Base-by-base conservation (phyloP, 805 yeast genomes). In the Yamadazyma paraphyllophila region DNA sequence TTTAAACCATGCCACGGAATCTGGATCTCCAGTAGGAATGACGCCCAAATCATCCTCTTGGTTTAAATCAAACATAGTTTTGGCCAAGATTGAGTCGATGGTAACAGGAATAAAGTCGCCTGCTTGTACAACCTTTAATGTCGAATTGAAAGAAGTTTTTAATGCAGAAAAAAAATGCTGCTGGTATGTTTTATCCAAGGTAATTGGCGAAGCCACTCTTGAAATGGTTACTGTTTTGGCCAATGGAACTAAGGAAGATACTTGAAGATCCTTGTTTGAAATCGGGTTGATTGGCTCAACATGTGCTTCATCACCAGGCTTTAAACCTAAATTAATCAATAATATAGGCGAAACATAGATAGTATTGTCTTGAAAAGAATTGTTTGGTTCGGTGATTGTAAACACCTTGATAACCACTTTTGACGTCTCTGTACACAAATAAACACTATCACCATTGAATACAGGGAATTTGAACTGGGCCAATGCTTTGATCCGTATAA, bases 1-100 rank as follows among this genome's bases (percentile, higher is more conserved):
- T 53, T 78, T 79, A 63, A 90, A 92, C 97, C 97, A 92, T 0
- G 90, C 96, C 14, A 91, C 76, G 0, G 80, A 70, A 59, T 90
- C 88, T 1, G 87, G 81, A 16, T 72, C 73, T 0, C 88, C 88
- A 2, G 68, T 63, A 0, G 90, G 89, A 2, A 79, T 64, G 3
- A 73, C 66, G 2, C 62, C 61, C 10, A 46, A 55, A 1, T 48
- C 59, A 1, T 61, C 63, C 52, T 59, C 71, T 24, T 17, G 36
- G 10, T 42, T 42, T 4, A 71, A 63, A 16, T 65, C 68, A 52
- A 73, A 75, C 53, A 84, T 57, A 1, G 88, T 73, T 50, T 74
- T 74, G 0, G 95, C 83, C 17, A 86, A 59, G 2, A 78, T 58
- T 0, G 88, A 73, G 59, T 92, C 96, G 35, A 92, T 76, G 0